Evolutionary conservation across 148 eudicot species (phyloP).

Genomic region (Mesembryanthemum crystallinum): DNA sequence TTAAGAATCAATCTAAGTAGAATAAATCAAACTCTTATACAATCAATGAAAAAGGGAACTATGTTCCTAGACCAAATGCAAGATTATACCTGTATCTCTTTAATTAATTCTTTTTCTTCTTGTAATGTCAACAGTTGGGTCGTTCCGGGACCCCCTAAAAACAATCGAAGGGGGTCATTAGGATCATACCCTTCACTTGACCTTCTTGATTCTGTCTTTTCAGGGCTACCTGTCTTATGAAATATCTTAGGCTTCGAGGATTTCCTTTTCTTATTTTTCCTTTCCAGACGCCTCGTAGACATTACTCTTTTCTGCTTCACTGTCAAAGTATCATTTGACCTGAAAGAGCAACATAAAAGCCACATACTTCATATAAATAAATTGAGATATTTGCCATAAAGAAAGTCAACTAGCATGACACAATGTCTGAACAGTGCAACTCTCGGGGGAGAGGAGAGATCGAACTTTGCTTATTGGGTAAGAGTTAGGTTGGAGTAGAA

Average conservation of each 20-base stretch:
- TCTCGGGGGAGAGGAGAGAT: not conserved
- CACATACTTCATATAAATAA: constrained; percentile 12
- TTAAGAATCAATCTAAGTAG: constrained; percentile 5
- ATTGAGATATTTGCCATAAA: not conserved
- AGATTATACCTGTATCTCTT: constrained; percentile 59
- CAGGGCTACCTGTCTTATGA: constrained; percentile 36
- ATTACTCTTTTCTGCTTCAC: constrained; percentile 52
- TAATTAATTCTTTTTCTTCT: constrained; percentile 65
- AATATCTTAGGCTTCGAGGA: constrained; percentile 37
- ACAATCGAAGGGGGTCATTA: constrained; percentile 70
- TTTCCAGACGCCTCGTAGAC: constrained; percentile 79
- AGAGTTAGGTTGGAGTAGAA: not conserved
- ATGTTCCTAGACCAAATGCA: not conserved
- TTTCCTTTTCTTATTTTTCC: constrained; percentile 59
- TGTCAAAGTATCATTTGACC: constrained; percentile 33
- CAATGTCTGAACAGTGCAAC: not conserved
- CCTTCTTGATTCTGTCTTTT: constrained; percentile 37
- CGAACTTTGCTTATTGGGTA: not conserved
- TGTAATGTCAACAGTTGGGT: constrained; percentile 65
- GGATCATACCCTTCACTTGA: constrained; percentile 41
- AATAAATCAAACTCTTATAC: not conserved
- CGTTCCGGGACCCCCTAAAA: constrained; percentile 63
- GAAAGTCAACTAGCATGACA: not conserved
- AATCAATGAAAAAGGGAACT: not conserved
- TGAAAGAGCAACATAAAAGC: constrained; percentile 25